phyloP scores from a whole-genome alignment of 2,329 filamentous ascomycete species.

The Ceratocystiopsis minuta region DNA sequence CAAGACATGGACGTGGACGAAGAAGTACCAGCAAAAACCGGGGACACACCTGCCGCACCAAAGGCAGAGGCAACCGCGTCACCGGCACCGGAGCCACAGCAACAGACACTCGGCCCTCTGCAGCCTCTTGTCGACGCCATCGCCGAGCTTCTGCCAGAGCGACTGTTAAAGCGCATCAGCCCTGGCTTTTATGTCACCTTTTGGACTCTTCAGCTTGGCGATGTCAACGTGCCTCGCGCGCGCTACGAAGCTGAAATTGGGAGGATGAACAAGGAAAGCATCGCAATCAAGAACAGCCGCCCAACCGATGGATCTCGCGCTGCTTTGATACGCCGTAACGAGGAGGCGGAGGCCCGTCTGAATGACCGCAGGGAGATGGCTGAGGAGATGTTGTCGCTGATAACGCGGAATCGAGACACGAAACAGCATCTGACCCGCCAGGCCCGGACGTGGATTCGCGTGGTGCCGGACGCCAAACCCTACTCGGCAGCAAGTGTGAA shows the following conservation, averaged over 20 bases:
- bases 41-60: too few relatives aligned
- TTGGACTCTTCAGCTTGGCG: conserved; percentile 74
- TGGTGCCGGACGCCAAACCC: conserved; percentile 23
- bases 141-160: conserved; percentile 38
- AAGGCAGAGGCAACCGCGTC: too few relatives aligned
- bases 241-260: conserved; percentile 65
- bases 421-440: conserved; percentile 55
- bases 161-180: conserved; percentile 52
- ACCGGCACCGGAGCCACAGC: too few relatives aligned
- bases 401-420: conserved; percentile 47
- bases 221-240: conserved; percentile 57
- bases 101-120: conserved; percentile 32
- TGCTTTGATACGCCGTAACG: conserved; percentile 47
- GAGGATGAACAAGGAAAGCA: conserved; percentile 47
- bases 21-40: too few relatives aligned
- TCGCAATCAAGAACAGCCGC: conserved; percentile 50
- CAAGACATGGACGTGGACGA: conserved; percentile 15
- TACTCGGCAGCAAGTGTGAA: conserved; percentile 23
- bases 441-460: conserved; percentile 56
- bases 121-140: conserved; percentile 57
- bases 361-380: conserved; percentile 51
- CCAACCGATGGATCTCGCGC: conserved; percentile 27
- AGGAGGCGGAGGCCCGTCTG: conserved; percentile 49
- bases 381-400: conserved; percentile 55
- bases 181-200: conserved; percentile 77